A percentile compares a stretch with the other conserved stretches of the same genome.
These are phyloP conservation scores for Schoenoplectus triqueter DNA, from an alignment of 202 grass and related monocot genomes.

Conservation along the genomic window DNA sequence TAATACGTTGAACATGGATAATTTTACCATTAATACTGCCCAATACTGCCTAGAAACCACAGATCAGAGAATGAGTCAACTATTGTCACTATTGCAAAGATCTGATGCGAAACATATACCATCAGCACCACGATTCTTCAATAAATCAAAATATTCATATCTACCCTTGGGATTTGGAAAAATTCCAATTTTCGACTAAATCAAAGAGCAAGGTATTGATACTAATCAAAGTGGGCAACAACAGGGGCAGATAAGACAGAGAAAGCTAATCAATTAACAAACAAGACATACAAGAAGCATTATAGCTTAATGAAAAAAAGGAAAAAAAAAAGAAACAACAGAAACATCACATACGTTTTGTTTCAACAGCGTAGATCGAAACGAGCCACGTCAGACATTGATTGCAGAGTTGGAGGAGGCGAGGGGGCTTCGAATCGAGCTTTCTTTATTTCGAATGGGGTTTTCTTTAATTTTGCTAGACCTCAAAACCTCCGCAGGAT, in stretches of 20 bases:
- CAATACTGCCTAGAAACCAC: not conserved
- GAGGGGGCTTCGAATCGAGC: not conserved
- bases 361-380: not conserved
- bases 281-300: not conserved
- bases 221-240: not conserved
- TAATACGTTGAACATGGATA: not conserved
- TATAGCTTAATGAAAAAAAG: not conserved
- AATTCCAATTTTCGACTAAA: not conserved
- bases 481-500: not conserved
- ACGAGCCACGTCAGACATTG: not conserved
- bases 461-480: not conserved
- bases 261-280: not conserved
- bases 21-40: not conserved
- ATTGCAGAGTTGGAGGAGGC: not conserved
- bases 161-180: not conserved
- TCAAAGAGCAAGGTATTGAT: not conserved
- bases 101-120: not conserved
- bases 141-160: not conserved
- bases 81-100: not conserved
- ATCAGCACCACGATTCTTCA: not conserved
- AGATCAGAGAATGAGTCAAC: not conserved
- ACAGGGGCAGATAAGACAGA: not conserved
- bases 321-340: no score
- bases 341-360: not conserved
- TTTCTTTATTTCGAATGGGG: not conserved